phyloP scores from a whole-genome alignment of 306 rosid genomes.

The Acacia melanoxylon region DNA sequence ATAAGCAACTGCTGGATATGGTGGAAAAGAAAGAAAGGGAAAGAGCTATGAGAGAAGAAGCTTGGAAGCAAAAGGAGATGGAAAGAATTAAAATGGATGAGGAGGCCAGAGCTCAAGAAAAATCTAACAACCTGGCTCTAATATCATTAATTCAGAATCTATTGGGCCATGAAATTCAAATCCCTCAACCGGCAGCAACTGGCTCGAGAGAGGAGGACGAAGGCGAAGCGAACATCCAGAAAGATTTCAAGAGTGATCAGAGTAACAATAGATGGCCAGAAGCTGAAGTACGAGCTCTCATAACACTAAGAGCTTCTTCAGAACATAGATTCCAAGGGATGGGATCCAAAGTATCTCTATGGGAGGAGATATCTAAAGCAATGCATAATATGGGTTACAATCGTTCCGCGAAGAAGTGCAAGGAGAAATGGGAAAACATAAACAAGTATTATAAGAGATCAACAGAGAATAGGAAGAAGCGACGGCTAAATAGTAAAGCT shows the following conservation, averaged over 20 bases:
- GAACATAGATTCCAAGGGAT: slow-evolving; percentile 50
- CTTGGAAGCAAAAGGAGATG: slow-evolving; percentile 71
- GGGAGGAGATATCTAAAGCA: slow-evolving; percentile 81
- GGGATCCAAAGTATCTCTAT: slow-evolving; percentile 54
- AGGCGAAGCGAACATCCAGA: slow-evolving; percentile 34
- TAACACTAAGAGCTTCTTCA: slow-evolving; percentile 51
- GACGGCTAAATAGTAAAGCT: slow-evolving; percentile 46
- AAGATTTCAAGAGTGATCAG: slow-evolving; percentile 36
- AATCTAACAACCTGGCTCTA: slow-evolving; percentile 63
- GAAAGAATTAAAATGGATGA: slow-evolving; percentile 65
- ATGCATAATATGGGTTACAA: slow-evolving; percentile 58
- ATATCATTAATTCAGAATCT: slow-evolving; percentile 62
- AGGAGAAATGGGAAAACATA: slow-evolving; percentile 90
- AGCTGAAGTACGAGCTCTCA: slow-evolving; percentile 72
- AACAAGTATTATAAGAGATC: slow-evolving; percentile 75
- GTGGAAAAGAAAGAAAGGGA: slow-evolving; percentile 73
- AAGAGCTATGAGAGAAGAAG: slow-evolving; percentile 72
- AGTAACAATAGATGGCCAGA: slow-evolving; percentile 71
- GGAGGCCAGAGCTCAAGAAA: slow-evolving; percentile 68
- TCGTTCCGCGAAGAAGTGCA: slow-evolving; percentile 72
- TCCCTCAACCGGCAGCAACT: slow-evolving; percentile 45
- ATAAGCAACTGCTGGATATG: slow-evolving; percentile 61
- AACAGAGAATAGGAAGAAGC: slow-evolving; percentile 54
- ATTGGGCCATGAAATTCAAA: slow-evolving; percentile 48
- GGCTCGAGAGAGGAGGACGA: slow-evolving; percentile 36